Base-by-base conservation (phyloP, 192 early-diverging fungal genomes). In the Cetraspora pellucida region DNA sequence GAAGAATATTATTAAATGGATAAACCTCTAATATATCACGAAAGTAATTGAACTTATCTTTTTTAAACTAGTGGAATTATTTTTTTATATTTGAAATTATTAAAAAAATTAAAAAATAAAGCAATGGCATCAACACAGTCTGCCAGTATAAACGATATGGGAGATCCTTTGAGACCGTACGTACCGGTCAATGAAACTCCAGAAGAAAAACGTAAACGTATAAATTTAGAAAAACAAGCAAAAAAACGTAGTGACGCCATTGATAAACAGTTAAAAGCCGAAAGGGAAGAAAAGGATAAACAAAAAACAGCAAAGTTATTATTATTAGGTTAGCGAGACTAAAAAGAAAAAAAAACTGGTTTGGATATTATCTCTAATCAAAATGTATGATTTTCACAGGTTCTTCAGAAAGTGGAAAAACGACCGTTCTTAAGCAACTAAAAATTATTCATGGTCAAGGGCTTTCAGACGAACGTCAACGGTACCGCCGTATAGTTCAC, bases 321-420 rank as follows among this genome's bases (percentile, higher is more conserved):
- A 19, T 75, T 84, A 46, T 76, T 84, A 77, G 83, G 83, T 84
- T 76, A 74, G 71, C 44, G 46, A 57, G 3, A 25, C 14, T 17
- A 9, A 28, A 2, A 13, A n/a, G n/a, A n/a, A 49, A n/a, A 10
- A 1, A 16, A 47, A 25, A 57, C 6, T 25, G 19, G 23, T 57
- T 52, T 28, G 3, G 9, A 52, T 23, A 28, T 23, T 54, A 7
- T 45, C 17, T 19, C n/a, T 69, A 31, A 6, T 49, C 7, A 76
- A 10, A 58, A 2, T 28, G 13, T 45, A 37, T 65, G 50, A 19
- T 43, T 59, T 37, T 31, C 23, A 25, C 81, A 87, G 88, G 88
- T 67, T 86, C 89, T 46, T 85, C 86, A 21, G 89, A 90, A 77
- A 86, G 86, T n/a, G 89, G 89, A 58, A 90, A 90, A 81, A 87